Evolutionary conservation across 192 early-diverging fungal species (phyloP).

Genomic region (Allomyces macrogynus): DNA sequence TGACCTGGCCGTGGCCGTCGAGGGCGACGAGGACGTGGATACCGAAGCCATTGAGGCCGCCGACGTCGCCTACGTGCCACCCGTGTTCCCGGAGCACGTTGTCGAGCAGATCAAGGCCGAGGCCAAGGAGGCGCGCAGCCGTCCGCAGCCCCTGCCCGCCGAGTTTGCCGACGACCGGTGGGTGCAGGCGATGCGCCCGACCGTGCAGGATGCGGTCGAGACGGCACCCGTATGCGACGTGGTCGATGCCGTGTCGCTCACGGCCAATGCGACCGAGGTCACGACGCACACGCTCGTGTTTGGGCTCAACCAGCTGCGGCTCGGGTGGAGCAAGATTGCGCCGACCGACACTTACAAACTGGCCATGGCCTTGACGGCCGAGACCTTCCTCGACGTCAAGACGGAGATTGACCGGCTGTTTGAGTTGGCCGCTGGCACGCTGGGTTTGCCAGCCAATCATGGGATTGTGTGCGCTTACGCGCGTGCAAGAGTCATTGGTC

Average conservation of each 20-base stretch:
- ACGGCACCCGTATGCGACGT: too few relatives aligned
- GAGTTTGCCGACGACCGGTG: constrained; percentile 1
- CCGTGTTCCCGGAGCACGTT: background rate
- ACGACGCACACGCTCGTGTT: background rate
- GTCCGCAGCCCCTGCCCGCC: background rate
- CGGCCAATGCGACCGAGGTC: background rate
- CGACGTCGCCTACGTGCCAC: background rate
- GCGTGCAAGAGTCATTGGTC: too few relatives aligned
- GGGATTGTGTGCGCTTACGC: too few relatives aligned
- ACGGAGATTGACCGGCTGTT: background rate
- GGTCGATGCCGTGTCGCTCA: too few relatives aligned
- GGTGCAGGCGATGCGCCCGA: background rate
- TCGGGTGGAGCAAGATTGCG: background rate
- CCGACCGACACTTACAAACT: background rate
- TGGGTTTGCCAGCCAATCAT: too few relatives aligned
- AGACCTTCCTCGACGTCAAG: background rate
- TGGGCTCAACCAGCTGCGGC: background rate
- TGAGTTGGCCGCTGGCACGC: background rate
- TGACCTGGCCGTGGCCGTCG: background rate
- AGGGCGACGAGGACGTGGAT: background rate
- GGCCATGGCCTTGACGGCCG: background rate
- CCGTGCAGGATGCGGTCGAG: background rate
- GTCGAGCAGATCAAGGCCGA: background rate
- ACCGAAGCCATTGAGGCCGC: background rate
- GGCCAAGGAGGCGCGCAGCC: background rate